A percentile compares a stretch with the other conserved stretches of the same genome.
phyloP scores from a whole-genome alignment of 257 asterid genomes.

The Schizonepeta tenuifolia region DNA sequence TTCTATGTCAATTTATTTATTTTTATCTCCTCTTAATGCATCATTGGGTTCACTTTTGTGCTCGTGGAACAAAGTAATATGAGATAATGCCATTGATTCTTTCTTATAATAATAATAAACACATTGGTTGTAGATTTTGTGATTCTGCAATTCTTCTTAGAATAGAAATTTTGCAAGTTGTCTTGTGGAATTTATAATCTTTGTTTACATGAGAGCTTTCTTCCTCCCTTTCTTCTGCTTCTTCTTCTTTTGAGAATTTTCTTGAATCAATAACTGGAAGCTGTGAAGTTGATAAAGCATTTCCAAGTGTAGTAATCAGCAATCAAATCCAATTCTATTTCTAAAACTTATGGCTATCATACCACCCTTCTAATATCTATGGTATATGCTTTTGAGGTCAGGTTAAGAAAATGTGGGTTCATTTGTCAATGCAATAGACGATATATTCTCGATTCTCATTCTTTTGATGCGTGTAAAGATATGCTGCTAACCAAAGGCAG shows the following conservation, averaged over 20 bases:
- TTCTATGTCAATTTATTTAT: background rate
- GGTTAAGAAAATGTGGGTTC: background rate
- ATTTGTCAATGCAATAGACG: constrained; percentile 15
- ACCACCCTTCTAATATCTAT: background rate
- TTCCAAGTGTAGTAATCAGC: background rate
- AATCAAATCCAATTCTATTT: background rate
- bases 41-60: constrained; percentile 9
- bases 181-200: background rate
- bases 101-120: background rate
- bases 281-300: background rate
- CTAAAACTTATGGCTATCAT: background rate
- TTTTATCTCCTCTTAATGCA: background rate
- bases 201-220: background rate
- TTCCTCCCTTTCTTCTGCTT: background rate
- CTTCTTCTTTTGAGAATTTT: background rate
- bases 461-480: background rate
- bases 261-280: constrained; percentile 3
- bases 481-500: constrained; percentile 18
- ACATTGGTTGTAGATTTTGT: background rate
- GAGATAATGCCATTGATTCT: background rate
- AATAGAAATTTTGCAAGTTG: background rate
- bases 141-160: background rate
- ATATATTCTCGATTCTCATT: constrained; percentile 11
- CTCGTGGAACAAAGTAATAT: constrained; percentile 13
- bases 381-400: constrained; percentile 2